A percentile compares a stretch with the other conserved stretches of the same genome.
phyloP scores from a whole-genome alignment of 1,284 basidiomycete species.

The Apiotrichum montevideense region DNA sequence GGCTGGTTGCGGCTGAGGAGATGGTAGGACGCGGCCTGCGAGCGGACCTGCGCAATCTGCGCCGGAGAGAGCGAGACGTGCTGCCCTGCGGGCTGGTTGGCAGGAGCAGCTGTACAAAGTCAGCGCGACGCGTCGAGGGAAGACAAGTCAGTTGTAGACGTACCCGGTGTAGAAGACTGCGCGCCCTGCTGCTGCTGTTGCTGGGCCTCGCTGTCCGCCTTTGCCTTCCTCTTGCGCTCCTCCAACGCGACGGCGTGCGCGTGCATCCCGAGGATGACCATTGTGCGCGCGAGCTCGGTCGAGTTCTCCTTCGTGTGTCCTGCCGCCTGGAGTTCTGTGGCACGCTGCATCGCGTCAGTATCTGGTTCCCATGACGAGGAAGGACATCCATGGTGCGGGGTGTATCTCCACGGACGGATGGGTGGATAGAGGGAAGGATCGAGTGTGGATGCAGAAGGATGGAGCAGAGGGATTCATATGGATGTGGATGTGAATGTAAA shows the following conservation, averaged over 20 bases:
- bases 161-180: conserved; percentile 10
- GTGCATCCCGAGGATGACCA: conserved; percentile 35
- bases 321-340: conserved; percentile 33
- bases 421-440: too few relatives aligned
- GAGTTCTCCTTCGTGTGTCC: conserved; percentile 39
- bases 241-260: conserved; percentile 29
- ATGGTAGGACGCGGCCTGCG: conserved; percentile 87
- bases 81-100: conserved; percentile 12
- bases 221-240: conserved; percentile 19
- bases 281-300: conserved; percentile 31
- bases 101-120: conserved; percentile 9
- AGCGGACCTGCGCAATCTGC: conserved; percentile 76
- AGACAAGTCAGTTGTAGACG: neutral
- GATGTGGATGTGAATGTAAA: neutral
- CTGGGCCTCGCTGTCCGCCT: conserved; percentile 7
- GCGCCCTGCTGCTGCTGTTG: conserved; percentile 1
- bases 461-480: too few relatives aligned
- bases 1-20: conserved; percentile 71
- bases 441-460: too few relatives aligned
- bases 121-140: neutral
- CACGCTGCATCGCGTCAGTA: conserved; percentile 23
- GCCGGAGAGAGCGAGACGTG: conserved; percentile 62
- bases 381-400: too few relatives aligned
- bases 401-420: too few relatives aligned
- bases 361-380: too few relatives aligned